Percentiles rank a stretch among this genome's conserved stretches.
phyloP scores from a whole-genome alignment of 345 rosid genomes.

The Litchi chinensis region DNA sequence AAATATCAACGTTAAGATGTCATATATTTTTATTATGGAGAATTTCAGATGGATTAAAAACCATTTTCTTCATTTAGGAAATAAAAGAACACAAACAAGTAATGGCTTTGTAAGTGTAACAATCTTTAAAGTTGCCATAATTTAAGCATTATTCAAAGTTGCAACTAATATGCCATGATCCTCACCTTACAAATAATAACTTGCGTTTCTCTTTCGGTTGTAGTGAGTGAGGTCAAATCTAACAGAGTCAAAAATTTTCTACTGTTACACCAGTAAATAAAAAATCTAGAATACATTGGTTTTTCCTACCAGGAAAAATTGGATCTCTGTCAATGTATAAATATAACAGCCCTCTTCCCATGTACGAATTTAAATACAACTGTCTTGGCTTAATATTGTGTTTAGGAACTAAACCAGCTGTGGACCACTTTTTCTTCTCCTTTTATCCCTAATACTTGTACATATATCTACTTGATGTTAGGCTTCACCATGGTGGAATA shows the following conservation, averaged over 20 bases:
- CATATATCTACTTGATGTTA: not conserved
- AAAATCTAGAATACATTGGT: not conserved
- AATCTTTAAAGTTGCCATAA: not conserved
- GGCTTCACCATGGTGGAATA: constrained; percentile 68
- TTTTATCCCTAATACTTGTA: not conserved
- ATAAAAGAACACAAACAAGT: too few relatives aligned
- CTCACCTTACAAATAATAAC: not conserved
- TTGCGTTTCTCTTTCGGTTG: not conserved
- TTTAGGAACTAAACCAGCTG: constrained; percentile 4
- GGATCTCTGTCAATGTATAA: not conserved
- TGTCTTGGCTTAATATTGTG: not conserved
- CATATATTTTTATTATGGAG: too few relatives aligned
- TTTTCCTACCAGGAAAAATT: not conserved
- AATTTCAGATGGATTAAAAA: too few relatives aligned
- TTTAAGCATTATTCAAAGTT: not conserved
- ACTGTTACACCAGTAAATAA: not conserved
- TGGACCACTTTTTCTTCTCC: not conserved
- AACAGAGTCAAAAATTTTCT: not conserved
- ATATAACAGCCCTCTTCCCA: constrained; percentile 2
- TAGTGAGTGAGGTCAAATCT: not conserved
- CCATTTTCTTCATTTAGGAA: not conserved
- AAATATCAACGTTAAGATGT: too few relatives aligned
- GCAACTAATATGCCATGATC: not conserved
- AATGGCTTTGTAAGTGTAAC: not conserved
- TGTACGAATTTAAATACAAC: constrained; percentile 7